A percentile compares a stretch with the other conserved stretches of the same genome.
phyloP scores from a whole-genome alignment of 1,284 basidiomycete species.

The Ceratobasidium sp. region DNA sequence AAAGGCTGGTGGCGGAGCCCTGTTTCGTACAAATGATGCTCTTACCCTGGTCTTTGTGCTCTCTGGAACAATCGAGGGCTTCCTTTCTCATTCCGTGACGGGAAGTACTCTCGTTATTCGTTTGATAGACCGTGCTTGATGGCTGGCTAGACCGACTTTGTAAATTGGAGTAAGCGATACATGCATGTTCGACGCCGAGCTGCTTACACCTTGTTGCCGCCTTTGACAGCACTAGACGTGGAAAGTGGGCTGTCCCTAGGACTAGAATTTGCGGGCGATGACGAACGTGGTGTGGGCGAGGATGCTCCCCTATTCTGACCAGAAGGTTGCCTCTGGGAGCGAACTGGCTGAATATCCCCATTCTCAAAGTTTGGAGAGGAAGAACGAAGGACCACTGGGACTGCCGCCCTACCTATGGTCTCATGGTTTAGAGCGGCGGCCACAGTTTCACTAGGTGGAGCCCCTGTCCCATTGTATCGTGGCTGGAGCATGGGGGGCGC shows the following conservation, averaged over 20 bases:
- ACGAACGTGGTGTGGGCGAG: conserved; percentile 3
- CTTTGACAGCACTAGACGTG: neutral
- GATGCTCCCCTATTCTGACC: neutral
- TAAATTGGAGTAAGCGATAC: conserved; percentile 39
- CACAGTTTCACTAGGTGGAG: conserved; percentile 35
- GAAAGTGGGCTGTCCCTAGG: conserved; percentile 6
- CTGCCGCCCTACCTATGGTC: conserved; percentile 1
- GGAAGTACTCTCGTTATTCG: conserved; percentile 28
- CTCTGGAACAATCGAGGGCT: neutral
- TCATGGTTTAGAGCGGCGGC: conserved; percentile 17
- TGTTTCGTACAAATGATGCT: conserved; percentile 25
- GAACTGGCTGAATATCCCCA: neutral
- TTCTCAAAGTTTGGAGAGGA: conserved; percentile 14
- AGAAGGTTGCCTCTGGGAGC: neutral
- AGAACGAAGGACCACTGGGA: conserved; percentile 3
- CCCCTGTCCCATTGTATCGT: conserved; percentile 43
- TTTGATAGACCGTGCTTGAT: conserved; percentile 35
- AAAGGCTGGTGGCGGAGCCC: conserved; percentile 34
- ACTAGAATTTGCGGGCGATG: conserved; percentile 1
- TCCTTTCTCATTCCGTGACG: no score
- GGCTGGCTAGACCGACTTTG: conserved; percentile 15
- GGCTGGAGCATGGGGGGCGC: conserved; percentile 37
- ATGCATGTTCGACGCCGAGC: conserved; percentile 25
- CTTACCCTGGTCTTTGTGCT: conserved; percentile 30
- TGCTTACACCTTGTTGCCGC: conserved; percentile 15